Base-by-base conservation (phyloP, 2,329 filamentous ascomycete genomes). In the Penicillium sp. region DNA sequence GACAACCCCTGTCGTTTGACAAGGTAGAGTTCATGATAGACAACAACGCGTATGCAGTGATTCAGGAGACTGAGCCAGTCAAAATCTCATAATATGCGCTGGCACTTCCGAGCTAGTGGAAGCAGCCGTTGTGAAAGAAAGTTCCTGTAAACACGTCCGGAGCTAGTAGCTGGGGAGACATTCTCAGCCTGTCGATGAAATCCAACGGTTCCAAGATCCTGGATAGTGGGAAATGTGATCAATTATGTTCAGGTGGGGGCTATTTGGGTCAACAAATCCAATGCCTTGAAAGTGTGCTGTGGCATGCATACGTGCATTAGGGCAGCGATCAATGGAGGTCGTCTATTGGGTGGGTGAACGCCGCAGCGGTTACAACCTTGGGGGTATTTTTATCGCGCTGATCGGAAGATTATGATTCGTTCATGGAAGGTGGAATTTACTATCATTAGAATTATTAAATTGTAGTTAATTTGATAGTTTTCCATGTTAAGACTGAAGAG, bases 341-440 rank as follows among this genome's bases (percentile, higher is more conserved):
- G 31, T 14, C 53, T 48, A 56, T 63, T 64, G 60, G 60, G 19
- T n/a, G 46, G 49, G 19, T 16, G 53, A 61, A 51, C 56, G 63
- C 63, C 61, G 56, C 62, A 48, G 63, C 63, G 63, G 64, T 54
- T 65, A 65, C 37, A 53, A 49, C 25, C 51, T 55, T 57, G 61
- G 56, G 55, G 55, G 49, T 55, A 59, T 61, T 60, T 58, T 57
- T 56, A 55, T 53, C 50, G 28, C 22, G 56, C 43, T 25, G 50
- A 56, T 55, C 49, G 33, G 7, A 42, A 22, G 28, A 17, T 49
- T 31, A 11, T 61, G 51, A 64, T 63, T 63, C 54, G 60, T n/a
- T 2, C 12, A 33, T 30, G 28, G 9, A 17, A 12, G 10, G 25
- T 40, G 10, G 12, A 30, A 44, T 61, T 61, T 59, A 42, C 57